Evolutionary conservation across 306 rosid genomes (phyloP).

Genomic region (cucumber (Cucumis sativus)): Cucumber_9930_V3 NC_026660.2:30972001-30972500

Average conservation of each 20-base stretch:
- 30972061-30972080: background rate
- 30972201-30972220: background rate
- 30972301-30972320: background rate
- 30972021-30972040: background rate
- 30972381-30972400: background rate
- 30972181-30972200: background rate
- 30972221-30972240: background rate
- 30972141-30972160: background rate
- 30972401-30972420: background rate
- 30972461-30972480: background rate
- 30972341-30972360: background rate
- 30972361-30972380: background rate
- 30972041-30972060: background rate
- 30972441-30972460: background rate
- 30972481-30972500: background rate
- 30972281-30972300: background rate
- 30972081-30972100: background rate
- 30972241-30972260: background rate
- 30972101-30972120: background rate
- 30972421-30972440: background rate
- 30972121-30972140: background rate
- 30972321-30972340: background rate
- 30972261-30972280: background rate
- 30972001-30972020: background rate
- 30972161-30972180: background rate